Evolutionary conservation across 345 rosid species (phyloP).

Genomic region (Rhodamnia argentea): DNA sequence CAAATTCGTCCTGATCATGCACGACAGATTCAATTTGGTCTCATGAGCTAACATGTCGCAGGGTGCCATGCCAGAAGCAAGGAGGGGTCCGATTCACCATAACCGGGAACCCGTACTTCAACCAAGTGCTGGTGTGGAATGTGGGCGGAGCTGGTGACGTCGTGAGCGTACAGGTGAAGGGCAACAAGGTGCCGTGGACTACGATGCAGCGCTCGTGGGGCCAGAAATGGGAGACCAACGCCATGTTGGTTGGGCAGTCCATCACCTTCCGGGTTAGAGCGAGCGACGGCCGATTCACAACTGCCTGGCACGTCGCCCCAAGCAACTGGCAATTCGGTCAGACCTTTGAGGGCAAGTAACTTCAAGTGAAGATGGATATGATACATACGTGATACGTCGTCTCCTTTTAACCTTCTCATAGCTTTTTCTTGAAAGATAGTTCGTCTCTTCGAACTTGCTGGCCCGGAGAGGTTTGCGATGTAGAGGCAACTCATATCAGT

Average conservation of each 20-base stretch:
- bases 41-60: slow-evolving; percentile 5
- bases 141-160: slow-evolving; percentile 76
- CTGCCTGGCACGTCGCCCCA: slow-evolving; percentile 33
- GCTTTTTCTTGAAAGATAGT: not conserved
- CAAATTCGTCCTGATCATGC: not conserved
- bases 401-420: not conserved
- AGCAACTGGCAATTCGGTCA: slow-evolving; percentile 37
- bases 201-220: slow-evolving; percentile 40
- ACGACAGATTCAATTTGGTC: not conserved
- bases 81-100: slow-evolving; percentile 71
- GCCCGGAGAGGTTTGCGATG: not conserved
- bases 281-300: slow-evolving; percentile 27
- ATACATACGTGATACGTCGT: not conserved
- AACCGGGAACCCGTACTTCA: slow-evolving; percentile 59
- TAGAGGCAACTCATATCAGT: not conserved
- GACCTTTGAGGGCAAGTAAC: slow-evolving; percentile 37
- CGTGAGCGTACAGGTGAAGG: slow-evolving; percentile 42
- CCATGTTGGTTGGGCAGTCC: slow-evolving; percentile 24
- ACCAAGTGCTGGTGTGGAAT: slow-evolving; percentile 40
- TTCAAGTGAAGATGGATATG: slow-evolving; percentile 15
- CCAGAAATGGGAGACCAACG: slow-evolving; percentile 29
- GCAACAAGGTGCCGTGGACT: slow-evolving; percentile 32
- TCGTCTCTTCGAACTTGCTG: not conserved
- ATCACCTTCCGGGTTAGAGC: slow-evolving; percentile 32
- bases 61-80: slow-evolving; percentile 61